A percentile compares a stretch with the other conserved stretches of the same genome.
Evolutionary conservation across 106 monocot genomes (phyloP).

Genomic region (Phalaenopsis aphrodite): DNA sequence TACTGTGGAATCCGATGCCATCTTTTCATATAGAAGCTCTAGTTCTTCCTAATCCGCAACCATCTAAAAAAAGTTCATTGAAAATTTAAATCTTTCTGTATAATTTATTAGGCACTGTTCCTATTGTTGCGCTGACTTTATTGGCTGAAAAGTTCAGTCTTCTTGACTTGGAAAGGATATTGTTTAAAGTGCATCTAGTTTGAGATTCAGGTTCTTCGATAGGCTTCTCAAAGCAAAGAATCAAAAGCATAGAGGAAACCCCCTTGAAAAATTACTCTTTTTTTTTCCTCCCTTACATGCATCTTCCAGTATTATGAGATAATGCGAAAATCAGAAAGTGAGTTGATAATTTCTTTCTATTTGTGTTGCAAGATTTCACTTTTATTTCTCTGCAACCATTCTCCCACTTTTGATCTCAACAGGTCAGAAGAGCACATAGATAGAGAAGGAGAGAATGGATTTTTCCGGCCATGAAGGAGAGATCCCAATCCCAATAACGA

Average conservation of each 20-base stretch:
- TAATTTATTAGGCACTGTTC: not conserved
- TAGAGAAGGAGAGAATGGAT: conserved; percentile 18
- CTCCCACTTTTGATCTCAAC: conserved; percentile 1
- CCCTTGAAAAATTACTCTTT: no score
- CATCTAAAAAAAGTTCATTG: not conserved
- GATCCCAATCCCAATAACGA: conserved; percentile 29
- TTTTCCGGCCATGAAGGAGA: conserved; percentile 21
- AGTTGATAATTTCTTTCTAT: not conserved
- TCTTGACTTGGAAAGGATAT: not conserved
- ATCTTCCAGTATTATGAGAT: not conserved
- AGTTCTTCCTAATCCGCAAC: not conserved
- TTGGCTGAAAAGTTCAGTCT: not conserved
- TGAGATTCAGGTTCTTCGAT: not conserved
- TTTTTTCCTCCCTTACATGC: no score
- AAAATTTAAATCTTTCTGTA: not conserved
- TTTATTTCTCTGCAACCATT: not conserved
- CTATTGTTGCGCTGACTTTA: not conserved
- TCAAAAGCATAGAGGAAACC: no score
- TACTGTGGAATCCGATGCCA: not conserved
- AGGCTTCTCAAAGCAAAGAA: not conserved
- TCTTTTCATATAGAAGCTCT: not conserved
- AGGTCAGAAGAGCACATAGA: conserved; percentile 2
- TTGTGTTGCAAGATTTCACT: not conserved
- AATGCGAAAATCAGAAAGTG: not conserved
- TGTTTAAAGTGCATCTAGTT: not conserved